Base-by-base conservation (phyloP, 1,284 basidiomycete genomes). In the Tremellales sp. region DNA sequence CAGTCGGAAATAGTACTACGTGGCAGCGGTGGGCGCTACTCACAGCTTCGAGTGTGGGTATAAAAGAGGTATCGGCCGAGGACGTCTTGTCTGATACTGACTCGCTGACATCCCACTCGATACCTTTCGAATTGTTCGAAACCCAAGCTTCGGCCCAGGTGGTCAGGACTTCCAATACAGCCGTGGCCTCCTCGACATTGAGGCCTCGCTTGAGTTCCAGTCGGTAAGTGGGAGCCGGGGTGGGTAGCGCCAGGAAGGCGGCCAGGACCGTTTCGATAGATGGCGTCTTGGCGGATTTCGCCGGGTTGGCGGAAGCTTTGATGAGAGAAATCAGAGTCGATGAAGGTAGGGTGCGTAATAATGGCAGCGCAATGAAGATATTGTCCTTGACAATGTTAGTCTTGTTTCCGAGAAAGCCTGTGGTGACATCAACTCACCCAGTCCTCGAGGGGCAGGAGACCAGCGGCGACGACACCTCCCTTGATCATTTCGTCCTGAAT, bases 201-300 rank as follows among this genome's bases (percentile, higher is more conserved):
- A 75, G 45, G 2, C 52, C 49, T 8, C 52, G 46, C 13, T 63
- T 54, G 15, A 75, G 53, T 21, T 67, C 67, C 17, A 57, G 47
- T 43, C 68, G 64, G 56, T 67, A 72, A 8, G 66, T 60, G 1
- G 71, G 62, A 15, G 65, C 60, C 3, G 72, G 70, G 7, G 60
- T 39, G 4, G 71, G 64, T 1, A 60, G 53, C 19, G 53, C 17
- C 12, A 71, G 37, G 43, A 70, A 55, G 24, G 57, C 55, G 17
- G 49, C 41, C 6, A 73, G 56, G 12, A 65, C 27, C 4, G 44
- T 13, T 3, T 46, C 19, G 21, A 68, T 49, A 0, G 54, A 36
- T 43, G 43, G 26, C 36, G 33, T 36, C 13, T 31, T 15, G 23
- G 42, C 26, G 22, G 45, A 25, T n/a, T n/a, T n/a, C n/a, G 52